Base-by-base conservation (phyloP, 805 yeast species). In the Suhomyces canberraensis region DNA sequence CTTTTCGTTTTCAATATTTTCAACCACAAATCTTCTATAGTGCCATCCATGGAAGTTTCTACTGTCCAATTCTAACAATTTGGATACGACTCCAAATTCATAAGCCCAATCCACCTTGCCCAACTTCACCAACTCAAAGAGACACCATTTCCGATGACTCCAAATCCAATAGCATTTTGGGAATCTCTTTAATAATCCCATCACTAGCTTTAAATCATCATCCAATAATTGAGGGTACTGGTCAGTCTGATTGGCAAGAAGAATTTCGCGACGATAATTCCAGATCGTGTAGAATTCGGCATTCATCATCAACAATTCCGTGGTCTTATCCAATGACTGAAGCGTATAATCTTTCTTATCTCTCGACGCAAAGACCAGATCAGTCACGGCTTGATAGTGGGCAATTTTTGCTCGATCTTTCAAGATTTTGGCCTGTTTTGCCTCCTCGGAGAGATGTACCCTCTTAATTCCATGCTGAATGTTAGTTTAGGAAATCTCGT, bases 121-220 rank as follows among this genome's bases (percentile, higher is more conserved):
- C 22, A 76, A 75, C 14, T 66, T 54, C 24, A 75, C 71, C 27
- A 67, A 40, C 40, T 55, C 52, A 36, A 48, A 49, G 26, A 91
- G 60, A 29, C 84, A 74, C 98, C 98, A 93, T 8, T 75, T 63
- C 25, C 98, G 69, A 56, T 93, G 97, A 48, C 81, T 84, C 97
- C 98, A 93, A 9, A 93, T 81, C 96, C 98, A 93, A 54, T 93
- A 93, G 27, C 90, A 87, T 56, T 93, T 93, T 1, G 98, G 98
- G 46, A 62, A 81, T 38, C 69, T 60, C 37, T 75, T 75, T 48
- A 93, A 60, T 45, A 79, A 75, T 0, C 56, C 59, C 64, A 81
- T 67, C 1, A 80, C 70, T 52, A 86, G 79, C 16, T 60, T 45
- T 30, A 93, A 65, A 46, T 91, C 98, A 3, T 64, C 56, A 1